Conservation (phyloP, 148 eudicot genomes). For the Fagopyrum homotropicum region DNA sequence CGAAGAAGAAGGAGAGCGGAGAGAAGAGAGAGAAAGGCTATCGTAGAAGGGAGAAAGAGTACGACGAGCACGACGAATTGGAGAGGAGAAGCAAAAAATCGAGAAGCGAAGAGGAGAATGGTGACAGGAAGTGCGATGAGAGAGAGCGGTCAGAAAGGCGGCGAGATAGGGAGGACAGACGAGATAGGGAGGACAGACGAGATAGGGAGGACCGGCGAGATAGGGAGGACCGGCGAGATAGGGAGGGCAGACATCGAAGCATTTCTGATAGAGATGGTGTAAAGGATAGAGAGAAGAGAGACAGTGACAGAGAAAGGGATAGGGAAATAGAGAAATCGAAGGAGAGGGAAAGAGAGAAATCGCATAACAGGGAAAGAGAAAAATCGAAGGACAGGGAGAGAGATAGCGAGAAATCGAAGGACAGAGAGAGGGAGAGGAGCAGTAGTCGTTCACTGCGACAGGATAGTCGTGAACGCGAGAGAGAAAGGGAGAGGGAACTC, state of each 20-base stretch:
- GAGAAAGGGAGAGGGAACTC: conserved; percentile 21
- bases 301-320: conserved; percentile 19
- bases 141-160: background rate
- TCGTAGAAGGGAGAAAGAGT: conserved; percentile 39
- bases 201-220: no score
- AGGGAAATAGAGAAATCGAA: conserved; percentile 22
- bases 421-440: conserved; percentile 19
- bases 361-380: conserved; percentile 6
- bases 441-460: conserved; percentile 20
- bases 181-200: no score
- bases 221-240: no score
- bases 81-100: conserved; percentile 34
- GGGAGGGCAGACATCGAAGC: no score
- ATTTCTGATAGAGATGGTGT: no score
- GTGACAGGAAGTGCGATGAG: conserved; percentile 25
- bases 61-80: conserved; percentile 19
- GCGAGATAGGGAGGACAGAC: no score
- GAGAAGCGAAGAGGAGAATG: conserved; percentile 29
- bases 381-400: conserved; percentile 20
- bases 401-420: conserved; percentile 27
- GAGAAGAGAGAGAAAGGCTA: conserved; percentile 47
- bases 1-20: conserved; percentile 26
- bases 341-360: conserved; percentile 18
- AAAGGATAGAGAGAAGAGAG: background rate
- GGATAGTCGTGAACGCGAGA: conserved; percentile 22